Conservation (phyloP, 306 rosid genomes). For the Gastrolobium villosum region DNA sequence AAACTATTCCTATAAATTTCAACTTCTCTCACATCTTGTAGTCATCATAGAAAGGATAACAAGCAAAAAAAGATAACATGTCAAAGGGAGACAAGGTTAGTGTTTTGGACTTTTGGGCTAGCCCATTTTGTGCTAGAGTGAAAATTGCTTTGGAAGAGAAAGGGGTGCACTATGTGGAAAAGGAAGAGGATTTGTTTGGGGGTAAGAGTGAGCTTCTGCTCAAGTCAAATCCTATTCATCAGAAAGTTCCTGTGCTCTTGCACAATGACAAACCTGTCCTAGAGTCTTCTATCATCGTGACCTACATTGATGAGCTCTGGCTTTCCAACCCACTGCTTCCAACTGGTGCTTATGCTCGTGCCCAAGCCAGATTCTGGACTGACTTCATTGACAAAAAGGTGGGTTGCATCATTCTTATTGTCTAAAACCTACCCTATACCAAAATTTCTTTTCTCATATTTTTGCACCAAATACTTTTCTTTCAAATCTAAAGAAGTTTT, state of each 20-base stretch:
- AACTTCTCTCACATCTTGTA: slow-evolving; percentile 17
- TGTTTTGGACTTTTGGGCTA: slow-evolving; percentile 65
- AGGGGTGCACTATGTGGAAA: slow-evolving; percentile 47
- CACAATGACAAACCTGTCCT: slow-evolving; percentile 61
- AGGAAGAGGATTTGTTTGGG: slow-evolving; percentile 74
- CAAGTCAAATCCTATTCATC: slow-evolving; percentile 68
- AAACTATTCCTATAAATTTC: slow-evolving; percentile 43
- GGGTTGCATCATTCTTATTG: background rate
- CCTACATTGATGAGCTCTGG: slow-evolving; percentile 69
- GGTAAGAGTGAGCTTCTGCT: slow-evolving; percentile 69
- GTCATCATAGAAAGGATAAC: slow-evolving; percentile 22
- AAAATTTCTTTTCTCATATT: background rate
- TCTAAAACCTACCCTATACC: background rate
- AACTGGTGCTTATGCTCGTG: slow-evolving; percentile 57
- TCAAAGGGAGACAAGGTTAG: slow-evolving; percentile 53
- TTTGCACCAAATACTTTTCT: background rate
- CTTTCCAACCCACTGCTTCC: slow-evolving; percentile 68
- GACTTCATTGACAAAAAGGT: slow-evolving; percentile 81
- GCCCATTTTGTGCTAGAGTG: slow-evolving; percentile 72
- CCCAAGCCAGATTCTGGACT: slow-evolving; percentile 73
- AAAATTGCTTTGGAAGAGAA: slow-evolving; percentile 72
- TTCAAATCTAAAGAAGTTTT: background rate
- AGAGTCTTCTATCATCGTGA: slow-evolving; percentile 63
- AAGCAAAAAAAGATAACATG: slow-evolving; percentile 50
- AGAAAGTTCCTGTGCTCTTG: slow-evolving; percentile 72